Evolutionary conservation across 805 yeast genomes (phyloP).

Genomic region (Torulaspora gathmanii): DNA sequence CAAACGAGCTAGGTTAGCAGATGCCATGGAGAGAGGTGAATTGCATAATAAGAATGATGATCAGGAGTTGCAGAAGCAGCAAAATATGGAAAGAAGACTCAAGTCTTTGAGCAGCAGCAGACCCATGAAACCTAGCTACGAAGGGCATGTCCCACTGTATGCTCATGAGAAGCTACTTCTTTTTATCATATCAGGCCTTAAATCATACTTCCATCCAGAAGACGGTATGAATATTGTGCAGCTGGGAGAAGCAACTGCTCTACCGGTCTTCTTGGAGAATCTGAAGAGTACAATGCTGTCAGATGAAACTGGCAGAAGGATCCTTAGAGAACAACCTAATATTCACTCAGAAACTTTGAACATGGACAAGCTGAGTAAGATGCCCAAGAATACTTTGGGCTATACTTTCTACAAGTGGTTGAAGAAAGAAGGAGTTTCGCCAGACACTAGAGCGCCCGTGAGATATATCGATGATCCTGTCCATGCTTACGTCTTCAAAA

Average conservation of each 20-base stretch:
- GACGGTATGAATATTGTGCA: conserved; percentile 71
- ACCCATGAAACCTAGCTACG: conserved; percentile 43
- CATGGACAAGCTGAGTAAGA: conserved; percentile 50
- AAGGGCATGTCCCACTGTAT: conserved; percentile 75
- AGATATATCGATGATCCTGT: conserved; percentile 84
- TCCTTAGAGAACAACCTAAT: conserved; percentile 75
- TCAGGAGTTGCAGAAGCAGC: conserved; percentile 38
- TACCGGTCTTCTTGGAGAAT: conserved; percentile 56
- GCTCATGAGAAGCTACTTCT: conserved; percentile 56
- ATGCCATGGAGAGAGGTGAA: conserved; percentile 45
- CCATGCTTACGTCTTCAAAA: conserved; percentile 84
- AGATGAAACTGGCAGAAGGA: conserved; percentile 70
- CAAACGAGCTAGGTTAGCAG: conserved; percentile 51
- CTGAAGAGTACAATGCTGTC: conserved; percentile 70
- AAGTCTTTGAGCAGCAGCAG: conserved; percentile 25
- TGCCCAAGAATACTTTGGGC: conserved; percentile 73
- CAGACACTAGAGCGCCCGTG: conserved; percentile 89
- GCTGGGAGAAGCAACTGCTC: conserved; percentile 86
- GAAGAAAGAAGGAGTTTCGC: conserved; percentile 80
- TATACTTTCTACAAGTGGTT: conserved; percentile 77
- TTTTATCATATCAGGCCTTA: conserved; percentile 69
- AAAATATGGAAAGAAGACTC: conserved; percentile 29
- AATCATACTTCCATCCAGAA: conserved; percentile 73
- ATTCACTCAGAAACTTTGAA: conserved; percentile 70
- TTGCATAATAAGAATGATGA: conserved; percentile 30